Conservation (phyloP, 495 filamentous ascomycete genomes). For the Penicillium cataractarum region DNA sequence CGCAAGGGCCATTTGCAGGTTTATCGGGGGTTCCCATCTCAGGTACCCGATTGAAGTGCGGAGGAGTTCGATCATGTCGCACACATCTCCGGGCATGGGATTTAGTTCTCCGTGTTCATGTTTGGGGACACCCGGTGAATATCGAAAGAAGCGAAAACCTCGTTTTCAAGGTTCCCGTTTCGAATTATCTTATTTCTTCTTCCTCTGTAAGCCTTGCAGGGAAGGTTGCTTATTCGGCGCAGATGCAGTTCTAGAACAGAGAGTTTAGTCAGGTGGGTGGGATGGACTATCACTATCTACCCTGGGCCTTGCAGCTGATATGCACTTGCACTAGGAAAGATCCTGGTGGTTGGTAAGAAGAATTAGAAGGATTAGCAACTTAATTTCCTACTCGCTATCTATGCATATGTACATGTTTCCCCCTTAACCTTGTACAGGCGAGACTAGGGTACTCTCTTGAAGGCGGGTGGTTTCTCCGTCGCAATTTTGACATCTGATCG, state of each 20-base stretch:
- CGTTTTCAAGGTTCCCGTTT: too few relatives aligned
- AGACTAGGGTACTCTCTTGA: neutral
- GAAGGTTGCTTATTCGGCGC: neutral
- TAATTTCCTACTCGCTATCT: constrained; percentile 9
- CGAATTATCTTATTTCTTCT: neutral
- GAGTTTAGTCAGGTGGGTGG: neutral
- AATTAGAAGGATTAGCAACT: constrained; percentile 25
- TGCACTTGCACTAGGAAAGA: constrained; percentile 13
- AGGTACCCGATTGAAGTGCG: constrained; percentile 13
- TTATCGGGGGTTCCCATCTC: constrained; percentile 8
- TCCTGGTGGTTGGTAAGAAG: constrained; percentile 22
- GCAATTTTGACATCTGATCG: constrained; percentile 1
- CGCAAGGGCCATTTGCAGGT: constrained; percentile 13
- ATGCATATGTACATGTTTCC: neutral
- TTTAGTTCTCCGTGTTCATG: neutral
- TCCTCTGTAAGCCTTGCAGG: neutral
- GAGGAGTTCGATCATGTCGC: constrained; percentile 20
- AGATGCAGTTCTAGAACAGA: constrained; percentile 1
- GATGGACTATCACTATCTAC: neutral
- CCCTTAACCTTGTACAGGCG: neutral
- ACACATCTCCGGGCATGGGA: constrained; percentile 6
- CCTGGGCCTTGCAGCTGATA: constrained; percentile 25
- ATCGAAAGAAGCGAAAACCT: neutral
- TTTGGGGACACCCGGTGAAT: neutral
- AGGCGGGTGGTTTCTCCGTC: constrained; percentile 2